These are phyloP conservation scores for Erodium trifolium DNA, from an alignment of 441 rosid genomes.

Conservation along the genomic window DNA sequence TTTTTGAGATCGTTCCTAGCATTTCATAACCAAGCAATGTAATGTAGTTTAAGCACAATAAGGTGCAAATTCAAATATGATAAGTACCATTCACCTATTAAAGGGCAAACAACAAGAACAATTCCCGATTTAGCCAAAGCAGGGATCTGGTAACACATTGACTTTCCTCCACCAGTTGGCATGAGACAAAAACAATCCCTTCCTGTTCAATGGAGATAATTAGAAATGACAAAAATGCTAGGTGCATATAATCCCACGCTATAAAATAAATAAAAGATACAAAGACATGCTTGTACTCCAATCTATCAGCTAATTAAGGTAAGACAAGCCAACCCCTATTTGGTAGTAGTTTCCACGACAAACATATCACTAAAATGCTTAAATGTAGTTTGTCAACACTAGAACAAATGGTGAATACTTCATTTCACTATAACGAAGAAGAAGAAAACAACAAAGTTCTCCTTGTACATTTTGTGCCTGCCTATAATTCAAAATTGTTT, in stretches of 20 bases:
- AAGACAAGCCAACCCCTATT: background rate
- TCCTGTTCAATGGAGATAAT: constrained; percentile 33
- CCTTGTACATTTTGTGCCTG: background rate
- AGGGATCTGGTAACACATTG: constrained; percentile 91
- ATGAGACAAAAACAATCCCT: constrained; percentile 92
- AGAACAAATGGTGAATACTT: background rate
- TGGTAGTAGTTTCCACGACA: background rate
- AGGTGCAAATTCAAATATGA: background rate
- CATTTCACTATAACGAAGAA: background rate
- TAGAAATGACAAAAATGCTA: background rate
- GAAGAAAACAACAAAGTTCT: background rate
- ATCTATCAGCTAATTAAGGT: background rate
- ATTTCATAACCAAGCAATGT: constrained; percentile 17
- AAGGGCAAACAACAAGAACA: constrained; percentile 89
- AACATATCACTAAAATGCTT: background rate
- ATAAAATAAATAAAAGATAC: background rate
- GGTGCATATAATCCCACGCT: background rate
- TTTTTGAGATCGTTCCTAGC: constrained; percentile 9
- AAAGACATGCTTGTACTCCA: background rate
- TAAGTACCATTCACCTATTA: constrained; percentile 50
- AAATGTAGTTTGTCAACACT: background rate
- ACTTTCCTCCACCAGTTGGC: constrained; percentile 98
- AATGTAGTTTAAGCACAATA: constrained; percentile 12
- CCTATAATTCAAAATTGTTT: background rate
- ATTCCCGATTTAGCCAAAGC: constrained; percentile 84